Conservation (phyloP, 306 rosid species). For the Gleditsia sinensis region DNA sequence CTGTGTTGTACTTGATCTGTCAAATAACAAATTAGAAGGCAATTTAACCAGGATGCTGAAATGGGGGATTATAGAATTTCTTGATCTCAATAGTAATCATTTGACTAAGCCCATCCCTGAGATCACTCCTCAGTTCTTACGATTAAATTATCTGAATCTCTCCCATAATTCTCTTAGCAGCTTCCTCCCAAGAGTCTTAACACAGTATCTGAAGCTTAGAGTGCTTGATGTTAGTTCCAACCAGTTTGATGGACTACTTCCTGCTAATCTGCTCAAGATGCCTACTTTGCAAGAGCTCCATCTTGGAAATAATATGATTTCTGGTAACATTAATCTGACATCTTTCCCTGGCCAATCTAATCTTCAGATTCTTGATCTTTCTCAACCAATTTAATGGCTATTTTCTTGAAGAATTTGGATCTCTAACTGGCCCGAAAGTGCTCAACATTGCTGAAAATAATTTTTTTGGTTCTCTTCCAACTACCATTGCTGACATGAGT, state of each 20-base stretch:
- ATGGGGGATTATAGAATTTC: conserved; percentile 92
- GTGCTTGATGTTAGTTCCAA: conserved; percentile 89
- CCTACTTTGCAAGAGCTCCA: conserved; percentile 83
- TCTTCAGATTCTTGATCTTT: conserved; percentile 82
- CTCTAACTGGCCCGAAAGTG: conserved; percentile 58
- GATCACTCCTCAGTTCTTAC: conserved; percentile 79
- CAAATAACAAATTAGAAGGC: conserved; percentile 79
- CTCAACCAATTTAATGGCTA: conserved; percentile 80
- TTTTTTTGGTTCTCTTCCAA: conserved; percentile 90
- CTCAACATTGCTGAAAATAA: conserved; percentile 86
- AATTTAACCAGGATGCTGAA: conserved; percentile 74
- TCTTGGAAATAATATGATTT: conserved; percentile 68
- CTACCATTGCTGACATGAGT: conserved; percentile 66
- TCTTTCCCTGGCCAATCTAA: conserved; percentile 57
- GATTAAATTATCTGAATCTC: conserved; percentile 75
- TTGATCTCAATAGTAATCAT: conserved; percentile 85
- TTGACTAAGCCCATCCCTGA: conserved; percentile 78
- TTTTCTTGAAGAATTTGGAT: conserved; percentile 79
- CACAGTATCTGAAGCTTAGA: conserved; percentile 81
- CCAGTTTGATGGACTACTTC: conserved; percentile 67
- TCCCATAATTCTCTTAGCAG: conserved; percentile 72
- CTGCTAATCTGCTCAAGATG: conserved; percentile 59
- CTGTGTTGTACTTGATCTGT: conserved; percentile 90
- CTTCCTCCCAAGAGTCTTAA: conserved; percentile 65
- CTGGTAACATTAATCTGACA: conserved; percentile 65